Evolutionary conservation across 352 stramenopile genomes (phyloP), one percentile per base, ranked within the genome.

Genomic region (Pythium brassicae): DNA sequence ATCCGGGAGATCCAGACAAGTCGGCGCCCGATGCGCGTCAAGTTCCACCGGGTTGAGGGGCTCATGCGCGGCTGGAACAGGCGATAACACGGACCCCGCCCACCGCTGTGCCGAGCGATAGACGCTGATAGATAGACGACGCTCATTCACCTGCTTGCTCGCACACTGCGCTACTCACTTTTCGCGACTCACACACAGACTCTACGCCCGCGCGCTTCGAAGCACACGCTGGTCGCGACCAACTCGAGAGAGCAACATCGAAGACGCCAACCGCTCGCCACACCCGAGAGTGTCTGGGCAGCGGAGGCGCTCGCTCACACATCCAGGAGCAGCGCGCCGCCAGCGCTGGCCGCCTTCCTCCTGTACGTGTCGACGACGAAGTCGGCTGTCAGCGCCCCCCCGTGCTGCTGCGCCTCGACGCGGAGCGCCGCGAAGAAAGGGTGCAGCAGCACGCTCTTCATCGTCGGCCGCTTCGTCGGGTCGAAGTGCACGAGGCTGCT

Each of bases 41-140:
- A 68, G 25, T 71, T 92, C 46, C 80, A 86, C 63, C 83, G 80
- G 15, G 78, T 92, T n/a, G 78, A 92, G 67, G 78, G 78, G 0
- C 68, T 92, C 19, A 92, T 89, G 78, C 71, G 78, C 48, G 81
- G 72, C 7, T 89, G 81, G 81, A 78, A 53, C 27, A 60, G 42
- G 39, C 44, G 53, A 61, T 57, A 50, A 27, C 26, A 50, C 12
- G 17, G n/a, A 49, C 44, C 37, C 14, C 19, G 22, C 27, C 9
- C 27, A 40, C 7, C n/a, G 26, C 44, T 32, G 19, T n/a, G 26
- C 37, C 10, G 42, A 39, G 8, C 26, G 14, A 47, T 59, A 57
- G 51, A 57, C 51, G n/a, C 53, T 37, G 32, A 55, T 61, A 50
- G 55, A 61, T 25, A 59, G 42, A 27, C n/a, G 42, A 27, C n/a